Evolutionary conservation across 805 yeast species (phyloP).

Genomic region (Zygoascus bituminiphila): DNA sequence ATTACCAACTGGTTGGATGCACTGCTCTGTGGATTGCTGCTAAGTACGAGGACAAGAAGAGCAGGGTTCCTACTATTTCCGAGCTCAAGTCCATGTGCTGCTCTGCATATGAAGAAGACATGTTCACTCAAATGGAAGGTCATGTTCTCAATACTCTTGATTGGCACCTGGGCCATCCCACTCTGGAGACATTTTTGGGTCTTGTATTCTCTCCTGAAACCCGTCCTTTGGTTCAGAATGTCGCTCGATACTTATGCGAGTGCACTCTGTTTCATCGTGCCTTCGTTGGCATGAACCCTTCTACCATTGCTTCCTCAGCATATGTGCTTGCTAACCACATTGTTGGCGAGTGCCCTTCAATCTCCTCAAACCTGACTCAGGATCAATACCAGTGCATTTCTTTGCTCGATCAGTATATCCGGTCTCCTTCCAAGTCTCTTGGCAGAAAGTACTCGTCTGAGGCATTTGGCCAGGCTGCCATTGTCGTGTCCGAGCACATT

Average conservation of each 20-base stretch:
- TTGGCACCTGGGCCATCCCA: conserved; percentile 65
- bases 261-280: conserved; percentile 29
- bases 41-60: conserved; percentile 67
- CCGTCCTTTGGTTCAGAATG: conserved; percentile 16
- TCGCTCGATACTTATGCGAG: conserved; percentile 33
- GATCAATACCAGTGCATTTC: conserved; percentile 27
- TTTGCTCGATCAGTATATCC: conserved; percentile 29
- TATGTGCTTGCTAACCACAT: conserved; percentile 18
- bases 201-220: conserved; percentile 11
- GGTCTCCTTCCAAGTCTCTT: conserved; percentile 30
- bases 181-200: conserved; percentile 38
- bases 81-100: conserved; percentile 72
- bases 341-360: conserved; percentile 12
- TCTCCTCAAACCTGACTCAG: conserved; percentile 10
- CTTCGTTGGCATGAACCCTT: conserved; percentile 24
- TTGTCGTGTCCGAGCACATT: conserved; percentile 26
- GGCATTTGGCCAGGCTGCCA: conserved; percentile 27
- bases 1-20: conserved; percentile 82
- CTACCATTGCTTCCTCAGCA: conserved; percentile 31
- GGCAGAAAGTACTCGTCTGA: conserved; percentile 32
- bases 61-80: conserved; percentile 62
- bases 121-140: conserved; percentile 69
- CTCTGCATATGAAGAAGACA: conserved; percentile 48
- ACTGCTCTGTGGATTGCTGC: conserved; percentile 92
- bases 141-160: conserved; percentile 63